These are phyloP conservation scores for Tricholoma saponaceum DNA, from an alignment of 768 basidiomycete genomes.

Conservation along the genomic window DNA sequence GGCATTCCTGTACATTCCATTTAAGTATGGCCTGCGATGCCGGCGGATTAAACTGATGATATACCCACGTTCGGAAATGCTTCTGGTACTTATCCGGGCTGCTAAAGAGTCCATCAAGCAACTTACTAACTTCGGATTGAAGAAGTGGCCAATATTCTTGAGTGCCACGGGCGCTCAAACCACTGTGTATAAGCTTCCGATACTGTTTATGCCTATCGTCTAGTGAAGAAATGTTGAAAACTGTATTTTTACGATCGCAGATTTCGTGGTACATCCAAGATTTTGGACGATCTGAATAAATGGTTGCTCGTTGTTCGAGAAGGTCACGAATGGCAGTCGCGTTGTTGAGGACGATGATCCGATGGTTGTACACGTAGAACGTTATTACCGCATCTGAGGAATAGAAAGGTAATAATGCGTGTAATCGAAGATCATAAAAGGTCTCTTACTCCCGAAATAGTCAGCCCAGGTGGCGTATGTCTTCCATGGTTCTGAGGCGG, in stretches of 20 bases:
- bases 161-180: conserved; percentile 32
- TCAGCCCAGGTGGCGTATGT: conserved; percentile 22
- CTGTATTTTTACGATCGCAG: conserved; percentile 34
- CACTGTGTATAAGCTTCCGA: conserved; percentile 34
- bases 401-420: background rate
- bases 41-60: background rate
- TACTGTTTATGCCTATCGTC: conserved; percentile 35
- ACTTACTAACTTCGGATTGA: conserved; percentile 28
- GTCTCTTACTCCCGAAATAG: conserved; percentile 16
- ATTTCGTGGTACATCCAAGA: conserved; percentile 41
- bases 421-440: background rate
- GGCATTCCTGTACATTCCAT: conserved; percentile 24
- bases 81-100: conserved; percentile 27
- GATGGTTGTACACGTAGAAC: conserved; percentile 40
- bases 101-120: conserved; percentile 28
- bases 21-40: background rate
- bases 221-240: conserved; percentile 41
- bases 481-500: conserved; percentile 22
- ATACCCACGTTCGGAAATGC: conserved; percentile 35
- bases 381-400: conserved; percentile 42
- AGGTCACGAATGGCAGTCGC: conserved; percentile 40
- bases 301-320: conserved; percentile 44
- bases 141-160: conserved; percentile 31
- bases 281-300: conserved; percentile 54
- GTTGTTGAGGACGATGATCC: conserved; percentile 47